Evolutionary conservation across 352 stramenopile genomes (phyloP).

Genomic region (Globisporangium nagaii): DNA sequence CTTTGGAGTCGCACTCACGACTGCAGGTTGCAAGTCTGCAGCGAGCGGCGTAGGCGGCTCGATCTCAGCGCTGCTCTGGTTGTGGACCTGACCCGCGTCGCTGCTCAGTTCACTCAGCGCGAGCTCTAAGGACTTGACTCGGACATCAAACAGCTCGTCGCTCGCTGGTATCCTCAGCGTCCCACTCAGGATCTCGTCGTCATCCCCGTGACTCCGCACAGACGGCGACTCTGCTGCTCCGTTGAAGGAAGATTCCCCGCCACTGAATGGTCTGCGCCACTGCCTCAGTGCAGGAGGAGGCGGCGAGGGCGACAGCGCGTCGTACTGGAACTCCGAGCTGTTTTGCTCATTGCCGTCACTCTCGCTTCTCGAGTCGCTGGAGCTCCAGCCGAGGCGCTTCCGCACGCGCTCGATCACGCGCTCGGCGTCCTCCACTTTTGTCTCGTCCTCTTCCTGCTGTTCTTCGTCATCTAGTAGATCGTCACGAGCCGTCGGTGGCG

Average conservation of each 20-base stretch:
- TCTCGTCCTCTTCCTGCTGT: conserved; percentile 12
- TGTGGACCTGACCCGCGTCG: background rate
- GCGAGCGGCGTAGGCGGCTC: background rate
- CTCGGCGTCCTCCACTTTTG: conserved; percentile 34
- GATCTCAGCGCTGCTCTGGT: background rate
- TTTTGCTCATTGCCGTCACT: background rate
- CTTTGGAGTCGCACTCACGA: background rate
- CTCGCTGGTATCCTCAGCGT: background rate
- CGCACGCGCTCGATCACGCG: conserved; percentile 58
- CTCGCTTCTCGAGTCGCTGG: too few species aligned
- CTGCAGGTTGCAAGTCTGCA: background rate
- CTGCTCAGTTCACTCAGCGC: background rate
- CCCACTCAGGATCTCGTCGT: conserved; percentile 1
- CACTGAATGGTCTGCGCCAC: background rate
- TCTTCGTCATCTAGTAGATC: background rate
- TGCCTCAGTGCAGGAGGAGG: background rate
- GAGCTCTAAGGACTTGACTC: background rate
- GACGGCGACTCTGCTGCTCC: background rate
- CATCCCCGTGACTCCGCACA: background rate
- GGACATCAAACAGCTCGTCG: background rate
- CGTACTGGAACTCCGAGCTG: background rate
- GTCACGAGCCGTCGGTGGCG: too few species aligned
- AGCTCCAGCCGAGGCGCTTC: conserved; percentile 37
- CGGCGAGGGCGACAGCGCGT: background rate
- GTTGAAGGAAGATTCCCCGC: background rate